A percentile compares a stretch with the other conserved stretches of the same genome.
Conservation (phyloP, 352 stramenopile genomes). For the Peronosclerospora sorghi region DNA sequence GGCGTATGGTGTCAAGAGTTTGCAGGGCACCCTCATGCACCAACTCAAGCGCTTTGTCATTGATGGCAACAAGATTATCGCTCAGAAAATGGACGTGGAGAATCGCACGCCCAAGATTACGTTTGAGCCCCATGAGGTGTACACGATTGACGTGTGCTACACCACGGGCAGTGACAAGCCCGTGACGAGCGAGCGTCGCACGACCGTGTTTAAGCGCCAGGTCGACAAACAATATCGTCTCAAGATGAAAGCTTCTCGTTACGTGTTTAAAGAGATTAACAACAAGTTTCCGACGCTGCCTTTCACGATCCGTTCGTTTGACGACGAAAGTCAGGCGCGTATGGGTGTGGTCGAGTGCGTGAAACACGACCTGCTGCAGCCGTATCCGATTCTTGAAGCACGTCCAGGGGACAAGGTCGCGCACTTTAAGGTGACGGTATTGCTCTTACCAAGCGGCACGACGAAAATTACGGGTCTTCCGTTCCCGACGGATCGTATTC, state of each 20-base stretch:
- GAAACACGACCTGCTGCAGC: constrained; percentile 93
- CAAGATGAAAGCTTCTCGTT: constrained; percentile 92
- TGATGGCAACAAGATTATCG: constrained; percentile 96
- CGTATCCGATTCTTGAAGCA: constrained; percentile 96
- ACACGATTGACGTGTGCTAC: constrained; percentile 98
- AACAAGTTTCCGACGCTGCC: constrained; percentile 97
- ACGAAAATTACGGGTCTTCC: constrained; percentile 92
- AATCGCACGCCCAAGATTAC: constrained; percentile 74
- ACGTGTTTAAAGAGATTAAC: constrained; percentile 97
- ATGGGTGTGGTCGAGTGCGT: constrained; percentile 98
- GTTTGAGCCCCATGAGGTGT: constrained; percentile 97
- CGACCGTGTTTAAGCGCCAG: constrained; percentile 98
- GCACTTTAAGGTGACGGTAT: constrained; percentile 98
- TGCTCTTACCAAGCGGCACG: constrained; percentile 94
- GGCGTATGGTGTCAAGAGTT: constrained; percentile 93
- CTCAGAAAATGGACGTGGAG: constrained; percentile 87
- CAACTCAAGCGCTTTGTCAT: constrained; percentile 99
- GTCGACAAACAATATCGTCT: constrained; percentile 96
- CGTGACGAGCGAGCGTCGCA: constrained; percentile 83
- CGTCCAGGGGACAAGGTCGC: constrained; percentile 91
- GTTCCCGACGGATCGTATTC: constrained; percentile 84
- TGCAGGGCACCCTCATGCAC: constrained; percentile 98
- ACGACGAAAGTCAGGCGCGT: constrained; percentile 91
- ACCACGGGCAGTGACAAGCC: constrained; percentile 96
- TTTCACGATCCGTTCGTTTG: constrained; percentile 95